Conservation (phyloP, 2,329 filamentous ascomycete species). For the Cryoendolithus antarcticus region DNA sequence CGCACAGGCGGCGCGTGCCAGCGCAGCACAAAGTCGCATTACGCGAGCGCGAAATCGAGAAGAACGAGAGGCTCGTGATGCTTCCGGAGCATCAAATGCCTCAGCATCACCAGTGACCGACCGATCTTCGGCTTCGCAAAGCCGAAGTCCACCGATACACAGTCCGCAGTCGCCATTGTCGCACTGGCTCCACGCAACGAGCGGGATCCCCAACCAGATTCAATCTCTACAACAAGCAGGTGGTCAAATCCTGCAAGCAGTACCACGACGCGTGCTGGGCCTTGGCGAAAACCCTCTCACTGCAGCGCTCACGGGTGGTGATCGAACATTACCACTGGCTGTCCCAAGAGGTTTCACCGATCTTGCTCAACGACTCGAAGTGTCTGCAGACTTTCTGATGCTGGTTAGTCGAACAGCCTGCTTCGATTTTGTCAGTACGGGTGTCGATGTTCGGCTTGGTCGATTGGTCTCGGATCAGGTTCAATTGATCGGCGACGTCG, state of each 20-base stretch:
- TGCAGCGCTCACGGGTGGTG: neutral
- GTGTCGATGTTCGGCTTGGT: slow-evolving; percentile 15
- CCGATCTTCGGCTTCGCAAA: too few relatives aligned
- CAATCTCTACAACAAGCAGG: too few relatives aligned
- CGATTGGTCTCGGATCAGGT: too few relatives aligned
- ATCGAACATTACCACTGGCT: slow-evolving; percentile 16
- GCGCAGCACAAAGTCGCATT: slow-evolving; percentile 21
- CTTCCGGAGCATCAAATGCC: too few relatives aligned
- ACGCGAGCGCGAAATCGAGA: slow-evolving; percentile 22
- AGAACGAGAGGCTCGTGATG: slow-evolving; percentile 12
- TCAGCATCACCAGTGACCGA: too few relatives aligned
- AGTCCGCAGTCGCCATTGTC: too few relatives aligned
- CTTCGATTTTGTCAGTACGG: slow-evolving; percentile 21
- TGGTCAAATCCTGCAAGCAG: too few relatives aligned
- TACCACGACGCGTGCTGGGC: neutral
- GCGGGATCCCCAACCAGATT: too few relatives aligned
- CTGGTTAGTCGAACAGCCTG: slow-evolving; percentile 22
- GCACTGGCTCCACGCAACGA: too few relatives aligned
- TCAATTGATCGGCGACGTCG: too few relatives aligned
- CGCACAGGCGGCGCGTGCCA: slow-evolving; percentile 22
- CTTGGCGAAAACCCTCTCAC: neutral
- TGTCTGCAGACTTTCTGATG: slow-evolving; percentile 16
- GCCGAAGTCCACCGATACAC: too few relatives aligned
- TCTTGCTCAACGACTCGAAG: slow-evolving; percentile 15
- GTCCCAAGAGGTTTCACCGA: slow-evolving; percentile 19